These are phyloP conservation scores for Xerocomus nothofagi DNA, from an alignment of 1,284 basidiomycete genomes.

Conservation along the genomic window DNA sequence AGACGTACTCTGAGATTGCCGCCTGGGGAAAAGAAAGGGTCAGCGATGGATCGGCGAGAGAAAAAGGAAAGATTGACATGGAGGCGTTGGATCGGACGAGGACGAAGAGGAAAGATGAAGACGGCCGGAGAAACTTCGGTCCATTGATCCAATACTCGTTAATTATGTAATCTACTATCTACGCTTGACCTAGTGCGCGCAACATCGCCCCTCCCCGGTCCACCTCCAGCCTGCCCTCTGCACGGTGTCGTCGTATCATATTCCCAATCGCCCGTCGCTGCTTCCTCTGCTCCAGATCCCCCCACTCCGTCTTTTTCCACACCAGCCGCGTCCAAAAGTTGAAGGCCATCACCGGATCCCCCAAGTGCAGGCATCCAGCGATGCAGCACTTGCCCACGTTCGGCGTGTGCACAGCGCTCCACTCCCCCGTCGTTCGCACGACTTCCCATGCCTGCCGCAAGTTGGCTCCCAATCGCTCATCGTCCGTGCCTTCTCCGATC, in stretches of 20 bases:
- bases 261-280: conserved; percentile 43
- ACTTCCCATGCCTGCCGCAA: conserved; percentile 45
- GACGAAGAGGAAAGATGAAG: conserved; percentile 12
- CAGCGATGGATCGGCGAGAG: conserved; percentile 20
- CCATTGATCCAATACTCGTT: no score
- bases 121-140: conserved; percentile 42
- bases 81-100: conserved; percentile 31
- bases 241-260: conserved; percentile 35
- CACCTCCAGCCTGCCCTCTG: conserved; percentile 33
- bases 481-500: conserved; percentile 27
- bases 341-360: conserved; percentile 53
- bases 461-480: conserved; percentile 31
- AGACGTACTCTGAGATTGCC: conserved; percentile 73
- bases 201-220: conserved; percentile 38
- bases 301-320: conserved; percentile 48
- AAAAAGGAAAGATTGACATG: conserved; percentile 30
- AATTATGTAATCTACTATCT: no score
- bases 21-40: conserved; percentile 47
- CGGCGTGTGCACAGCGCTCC: conserved; percentile 41
- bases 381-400: conserved; percentile 54
- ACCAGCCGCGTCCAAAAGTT: conserved; percentile 58
- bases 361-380: conserved; percentile 46
- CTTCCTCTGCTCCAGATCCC: conserved; percentile 44
- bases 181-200: conserved; percentile 25
- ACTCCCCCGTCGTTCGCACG: conserved; percentile 40